Evolutionary conservation across 371 early-diverging fungal species (phyloP), one percentile per base, ranked within the genome.

Genomic region (Syncephalastrum sp.): DNA sequence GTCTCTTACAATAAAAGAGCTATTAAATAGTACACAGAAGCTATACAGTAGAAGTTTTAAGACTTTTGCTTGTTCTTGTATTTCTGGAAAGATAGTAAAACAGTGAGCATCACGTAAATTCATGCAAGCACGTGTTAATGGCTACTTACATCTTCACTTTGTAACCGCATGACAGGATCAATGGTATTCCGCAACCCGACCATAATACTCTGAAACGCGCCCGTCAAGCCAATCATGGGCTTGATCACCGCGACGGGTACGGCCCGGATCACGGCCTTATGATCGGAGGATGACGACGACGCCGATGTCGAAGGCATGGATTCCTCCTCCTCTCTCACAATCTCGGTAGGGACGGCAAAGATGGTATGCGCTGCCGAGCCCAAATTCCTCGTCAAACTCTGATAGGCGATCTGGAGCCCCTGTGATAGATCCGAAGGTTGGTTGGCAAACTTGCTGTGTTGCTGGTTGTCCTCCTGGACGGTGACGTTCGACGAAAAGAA

Each of bases 201-300:
- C 49, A 98, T 78, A 12, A 96, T 87, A 70, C 96, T 94, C 12
- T 93, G 90, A 14, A 97, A 87, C 0, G 96, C 96, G 45, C 95
- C 95, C 0, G 96, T 90, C 0, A 94, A 87, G 0, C 98, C 97
- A 64, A 97, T 94, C 90, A 96, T 93, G 0, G 98, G 97, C 65
- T 90, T 90, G 27, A 98, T 78, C n/a, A 96, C 90, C 1, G 95
- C 95, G 5, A 93, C 88, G 0, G 97, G 97, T 15, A 97, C 94
- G 6, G 97, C 95, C 13, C 89, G 81, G 42, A 94, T 88, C 4
- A 94, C 93, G 0, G 93, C 88, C 15, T 82, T 77, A 4, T 88
- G 86, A 0, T 87, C 75, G 2, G 87, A 86, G 65, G 81, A 67
- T 46, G 44, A 45, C 8, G 21, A 13, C 50, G 29, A 27, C 51